These are phyloP conservation scores for Nakaseomyces bracarensis DNA, from an alignment of 1,139 yeast genomes.

Conservation along the genomic window DNA sequence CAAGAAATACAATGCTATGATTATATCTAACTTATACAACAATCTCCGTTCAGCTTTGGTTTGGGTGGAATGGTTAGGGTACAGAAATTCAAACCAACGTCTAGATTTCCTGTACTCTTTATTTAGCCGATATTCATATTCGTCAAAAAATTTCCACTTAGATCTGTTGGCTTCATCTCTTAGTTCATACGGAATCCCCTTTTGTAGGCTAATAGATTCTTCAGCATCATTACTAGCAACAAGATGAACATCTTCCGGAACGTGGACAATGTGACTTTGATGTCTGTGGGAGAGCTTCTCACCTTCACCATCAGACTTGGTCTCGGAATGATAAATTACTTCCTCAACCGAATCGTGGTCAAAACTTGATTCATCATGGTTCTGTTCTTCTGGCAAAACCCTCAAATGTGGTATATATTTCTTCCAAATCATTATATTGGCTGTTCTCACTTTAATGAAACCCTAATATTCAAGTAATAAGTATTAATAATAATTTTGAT, in stretches of 20 bases:
- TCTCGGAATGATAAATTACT: constrained; percentile 3
- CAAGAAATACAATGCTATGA: constrained; percentile 51
- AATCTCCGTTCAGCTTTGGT: constrained; percentile 46
- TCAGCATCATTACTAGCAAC: background rate
- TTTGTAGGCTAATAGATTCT: constrained; percentile 12
- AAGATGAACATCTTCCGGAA: constrained; percentile 1
- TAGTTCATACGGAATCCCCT: constrained; percentile 30
- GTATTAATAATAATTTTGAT: no score
- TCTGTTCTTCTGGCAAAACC: constrained; percentile 22
- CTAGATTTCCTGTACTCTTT: constrained; percentile 37
- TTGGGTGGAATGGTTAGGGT: constrained; percentile 42
- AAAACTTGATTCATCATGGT: constrained; percentile 6
- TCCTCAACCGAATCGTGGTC: constrained; percentile 8
- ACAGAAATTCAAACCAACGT: constrained; percentile 45
- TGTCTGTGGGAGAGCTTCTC: background rate
- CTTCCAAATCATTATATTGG: constrained; percentile 11
- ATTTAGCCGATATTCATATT: constrained; percentile 50
- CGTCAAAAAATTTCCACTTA: constrained; percentile 60
- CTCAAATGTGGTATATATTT: constrained; percentile 23
- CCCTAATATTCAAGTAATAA: no score
- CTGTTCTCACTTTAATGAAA: background rate
- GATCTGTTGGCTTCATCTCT: constrained; percentile 48
- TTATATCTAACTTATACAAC: constrained; percentile 52
- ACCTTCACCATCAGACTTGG: background rate
- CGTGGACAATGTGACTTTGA: background rate